Evolutionary conservation across 1,139 yeast genomes (phyloP).

Genomic region (Protomyces gravidus): DNA sequence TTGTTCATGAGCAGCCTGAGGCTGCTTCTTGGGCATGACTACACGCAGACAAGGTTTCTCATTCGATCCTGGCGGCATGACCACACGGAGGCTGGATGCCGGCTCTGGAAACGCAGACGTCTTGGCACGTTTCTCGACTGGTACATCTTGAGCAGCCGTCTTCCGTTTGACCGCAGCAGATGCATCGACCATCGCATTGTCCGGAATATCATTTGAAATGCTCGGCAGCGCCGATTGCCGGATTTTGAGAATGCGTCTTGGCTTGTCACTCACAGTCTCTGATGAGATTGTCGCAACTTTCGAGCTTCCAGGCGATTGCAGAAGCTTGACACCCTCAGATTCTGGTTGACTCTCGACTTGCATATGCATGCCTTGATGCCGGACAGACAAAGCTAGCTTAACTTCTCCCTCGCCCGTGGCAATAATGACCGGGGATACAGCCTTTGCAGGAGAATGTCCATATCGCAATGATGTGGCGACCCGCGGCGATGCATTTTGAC

Average conservation of each 20-base stretch:
- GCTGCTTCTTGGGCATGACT: neutral
- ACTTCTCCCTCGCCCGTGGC: neutral
- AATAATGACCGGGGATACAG: too few species aligned
- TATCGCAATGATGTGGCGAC: too few species aligned
- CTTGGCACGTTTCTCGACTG: neutral
- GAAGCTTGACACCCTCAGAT: neutral
- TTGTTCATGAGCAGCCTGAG: neutral
- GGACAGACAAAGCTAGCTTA: neutral
- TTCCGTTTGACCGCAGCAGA: neutral
- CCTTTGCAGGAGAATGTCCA: too few species aligned
- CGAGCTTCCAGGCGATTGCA: neutral
- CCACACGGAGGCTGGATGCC: neutral
- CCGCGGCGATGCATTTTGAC: too few species aligned
- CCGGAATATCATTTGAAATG: neutral
- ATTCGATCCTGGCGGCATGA: neutral
- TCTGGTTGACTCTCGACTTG: neutral
- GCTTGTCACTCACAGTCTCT: neutral
- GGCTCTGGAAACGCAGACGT: neutral
- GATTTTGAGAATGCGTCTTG: neutral
- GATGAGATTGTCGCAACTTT: neutral
- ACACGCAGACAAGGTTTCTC: neutral
- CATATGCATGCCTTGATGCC: neutral
- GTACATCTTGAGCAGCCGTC: neutral
- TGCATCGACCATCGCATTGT: too few species aligned
- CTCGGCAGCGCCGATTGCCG: neutral